Conservation (phyloP, 2,329 filamentous ascomycete species). For the Cercospora nicotianae region DNA sequence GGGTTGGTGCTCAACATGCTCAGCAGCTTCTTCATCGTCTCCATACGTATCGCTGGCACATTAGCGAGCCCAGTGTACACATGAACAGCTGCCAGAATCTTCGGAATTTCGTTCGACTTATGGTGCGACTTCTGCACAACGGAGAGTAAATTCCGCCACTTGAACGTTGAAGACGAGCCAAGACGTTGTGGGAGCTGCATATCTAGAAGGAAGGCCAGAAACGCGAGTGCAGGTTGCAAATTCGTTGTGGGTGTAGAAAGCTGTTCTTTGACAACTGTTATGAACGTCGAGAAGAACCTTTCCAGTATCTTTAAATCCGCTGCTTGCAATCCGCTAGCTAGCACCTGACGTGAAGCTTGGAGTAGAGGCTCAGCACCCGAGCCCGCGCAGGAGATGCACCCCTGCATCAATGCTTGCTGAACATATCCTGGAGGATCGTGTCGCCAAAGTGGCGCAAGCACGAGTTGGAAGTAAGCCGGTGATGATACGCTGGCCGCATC, state of each 20-base stretch:
- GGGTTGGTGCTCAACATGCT: slow-evolving; percentile 72
- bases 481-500: slow-evolving; percentile 32
- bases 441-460: slow-evolving; percentile 22
- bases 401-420: slow-evolving; percentile 57
- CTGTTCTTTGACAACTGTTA: slow-evolving; percentile 27
- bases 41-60: slow-evolving; percentile 52
- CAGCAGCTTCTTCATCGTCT: slow-evolving; percentile 67
- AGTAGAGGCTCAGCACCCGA: slow-evolving; percentile 76
- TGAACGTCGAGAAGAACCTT: slow-evolving; percentile 28
- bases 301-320: slow-evolving; percentile 12
- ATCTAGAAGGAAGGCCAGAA: slow-evolving; percentile 68
- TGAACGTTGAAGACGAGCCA: slow-evolving; percentile 51
- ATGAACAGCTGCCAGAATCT: slow-evolving; percentile 76
- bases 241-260: slow-evolving; percentile 18
- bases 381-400: slow-evolving; percentile 71
- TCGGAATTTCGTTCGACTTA: slow-evolving; percentile 78
- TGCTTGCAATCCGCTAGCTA: slow-evolving; percentile 50
- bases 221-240: slow-evolving; percentile 66
- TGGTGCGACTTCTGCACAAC: slow-evolving; percentile 76
- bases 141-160: slow-evolving; percentile 65
- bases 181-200: slow-evolving; percentile 47
- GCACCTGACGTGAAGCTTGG: slow-evolving; percentile 65
- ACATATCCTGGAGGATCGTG: slow-evolving; percentile 34
- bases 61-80: slow-evolving; percentile 71
- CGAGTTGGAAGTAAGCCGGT: slow-evolving; percentile 28